Evolutionary conservation across 139 green algal genomes (phyloP), one percentile per base, ranked within the genome.

Genomic region (Picochlorum sp.): DNA sequence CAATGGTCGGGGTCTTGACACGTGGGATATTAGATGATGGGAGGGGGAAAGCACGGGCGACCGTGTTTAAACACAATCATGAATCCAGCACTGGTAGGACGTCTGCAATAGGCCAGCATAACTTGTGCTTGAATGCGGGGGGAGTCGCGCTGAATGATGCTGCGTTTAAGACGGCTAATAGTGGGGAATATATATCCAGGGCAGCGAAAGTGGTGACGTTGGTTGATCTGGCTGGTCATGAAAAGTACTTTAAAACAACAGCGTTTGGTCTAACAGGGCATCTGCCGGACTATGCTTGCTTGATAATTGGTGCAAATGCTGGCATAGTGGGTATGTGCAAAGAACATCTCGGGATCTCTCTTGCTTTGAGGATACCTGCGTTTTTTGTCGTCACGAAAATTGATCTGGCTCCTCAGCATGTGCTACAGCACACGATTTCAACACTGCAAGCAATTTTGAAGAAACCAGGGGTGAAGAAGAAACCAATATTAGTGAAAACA

Each of bases 31-130:
- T 96, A 67, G 88, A 96, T 53, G 85, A 96, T 64, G 88, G 88
- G 12, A 60, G 88, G 7, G 88, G 88, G 5, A 62, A 78, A 30
- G 88, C 87, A 1, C 72, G 87, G 7, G 79, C 79, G 33, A 89
- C 89, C 80, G 82, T 94, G 57, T 96, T 96, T 79, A 93, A 89
- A 77, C 85, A 94, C 63, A 63, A 71, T 26, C 88, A 96, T 62
- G 88, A 96, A 75, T 75, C 85, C 63, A 45, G 61, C 25, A 92
- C 84, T 3, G 88, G 88, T 29, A 73, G 88, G 50, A 95, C 87
- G 32, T 92, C 82, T n/a, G 82, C 73, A 61, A 92, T 96, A 35
- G 81, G 84, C 5, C 85, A 93, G 80, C 85, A 95, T 76, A 92
- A 80, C 58, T 76, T 94, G 39, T 94, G 85, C 65, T 75, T 92